Percentiles rank a stretch among this genome's conserved stretches.
phyloP scores from a whole-genome alignment of 2,329 filamentous ascomycete genomes.

The Hymenoscyphus occultus region DNA sequence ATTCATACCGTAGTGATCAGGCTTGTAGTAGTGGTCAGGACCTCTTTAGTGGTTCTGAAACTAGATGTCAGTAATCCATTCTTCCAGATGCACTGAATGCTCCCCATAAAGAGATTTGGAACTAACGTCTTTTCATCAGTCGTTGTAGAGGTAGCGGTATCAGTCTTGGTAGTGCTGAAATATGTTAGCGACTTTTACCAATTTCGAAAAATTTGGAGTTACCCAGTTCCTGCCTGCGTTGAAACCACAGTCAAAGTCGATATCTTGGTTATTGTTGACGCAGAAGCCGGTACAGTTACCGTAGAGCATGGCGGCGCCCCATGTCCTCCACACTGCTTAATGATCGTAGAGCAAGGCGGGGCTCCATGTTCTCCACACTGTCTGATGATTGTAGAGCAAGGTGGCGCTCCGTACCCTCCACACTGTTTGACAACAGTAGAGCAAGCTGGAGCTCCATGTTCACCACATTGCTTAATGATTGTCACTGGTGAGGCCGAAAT shows the following conservation, averaged over 20 bases:
- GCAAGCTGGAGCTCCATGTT: neutral
- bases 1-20: neutral
- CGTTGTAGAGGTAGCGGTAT: neutral
- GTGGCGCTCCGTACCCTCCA: neutral
- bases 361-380: neutral
- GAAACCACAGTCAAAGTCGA: neutral
- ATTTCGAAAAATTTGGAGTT: neutral
- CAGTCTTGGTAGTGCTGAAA: conserved; percentile 5
- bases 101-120: neutral
- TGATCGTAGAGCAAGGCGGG: neutral
- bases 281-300: neutral
- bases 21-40: conserved; percentile 17
- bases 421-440: neutral
- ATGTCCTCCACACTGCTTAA: neutral
- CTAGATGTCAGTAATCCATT: conserved; percentile 11
- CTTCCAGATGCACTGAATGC: neutral
- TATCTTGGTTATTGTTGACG: neutral
- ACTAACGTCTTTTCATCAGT: conserved; percentile 16
- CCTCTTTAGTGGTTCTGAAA: conserved; percentile 9
- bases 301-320: neutral
- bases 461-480: neutral
- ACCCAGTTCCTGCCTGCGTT: conserved; percentile 1
- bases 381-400: neutral
- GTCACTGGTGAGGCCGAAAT: conserved; percentile 3
- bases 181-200: neutral